Conservation (phyloP, 1,284 basidiomycete species). For the Ganoderma lucidum region DNA sequence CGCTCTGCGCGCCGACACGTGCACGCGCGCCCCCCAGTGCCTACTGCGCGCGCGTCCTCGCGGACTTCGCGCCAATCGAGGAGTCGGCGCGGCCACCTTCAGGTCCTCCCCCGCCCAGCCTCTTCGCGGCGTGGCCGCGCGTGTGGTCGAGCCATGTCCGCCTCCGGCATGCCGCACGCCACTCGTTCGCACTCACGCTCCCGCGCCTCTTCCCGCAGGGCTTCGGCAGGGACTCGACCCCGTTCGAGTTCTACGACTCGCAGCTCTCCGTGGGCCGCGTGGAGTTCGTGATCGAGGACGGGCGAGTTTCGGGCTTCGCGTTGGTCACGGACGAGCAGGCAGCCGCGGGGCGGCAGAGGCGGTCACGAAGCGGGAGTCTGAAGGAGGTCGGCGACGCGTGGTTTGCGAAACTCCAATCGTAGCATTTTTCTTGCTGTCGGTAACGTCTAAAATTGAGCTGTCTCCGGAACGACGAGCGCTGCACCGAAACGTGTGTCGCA, state of each 20-base stretch:
- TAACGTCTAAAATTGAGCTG: neutral
- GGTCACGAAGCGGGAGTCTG: neutral
- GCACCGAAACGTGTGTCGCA: constrained; percentile 5
- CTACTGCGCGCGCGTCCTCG: constrained; percentile 36
- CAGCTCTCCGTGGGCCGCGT: constrained; percentile 22
- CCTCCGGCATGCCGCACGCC: constrained; percentile 26
- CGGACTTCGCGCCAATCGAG: constrained; percentile 35
- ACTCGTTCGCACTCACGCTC: constrained; percentile 30
- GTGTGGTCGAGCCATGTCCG: constrained; percentile 39
- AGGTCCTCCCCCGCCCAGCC: neutral
- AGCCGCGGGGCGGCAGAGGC: constrained; percentile 10
- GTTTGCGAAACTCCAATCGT: constrained; percentile 11
- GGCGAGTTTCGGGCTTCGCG: constrained; percentile 13
- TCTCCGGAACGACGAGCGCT: neutral
- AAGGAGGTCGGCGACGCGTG: constrained; percentile 22
- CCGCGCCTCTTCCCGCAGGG: constrained; percentile 39
- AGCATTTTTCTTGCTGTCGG: neutral
- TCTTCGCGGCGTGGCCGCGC: constrained; percentile 36
- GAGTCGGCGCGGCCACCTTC: neutral
- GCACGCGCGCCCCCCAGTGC: constrained; percentile 30
- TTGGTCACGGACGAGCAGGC: constrained; percentile 19
- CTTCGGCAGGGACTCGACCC: constrained; percentile 38
- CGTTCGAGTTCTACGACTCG: constrained; percentile 37
- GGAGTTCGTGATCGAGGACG: constrained; percentile 32
- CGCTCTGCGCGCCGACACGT: constrained; percentile 42